Conservation (phyloP, 257 asterid genomes). For the Agastache rugosa region DNA sequence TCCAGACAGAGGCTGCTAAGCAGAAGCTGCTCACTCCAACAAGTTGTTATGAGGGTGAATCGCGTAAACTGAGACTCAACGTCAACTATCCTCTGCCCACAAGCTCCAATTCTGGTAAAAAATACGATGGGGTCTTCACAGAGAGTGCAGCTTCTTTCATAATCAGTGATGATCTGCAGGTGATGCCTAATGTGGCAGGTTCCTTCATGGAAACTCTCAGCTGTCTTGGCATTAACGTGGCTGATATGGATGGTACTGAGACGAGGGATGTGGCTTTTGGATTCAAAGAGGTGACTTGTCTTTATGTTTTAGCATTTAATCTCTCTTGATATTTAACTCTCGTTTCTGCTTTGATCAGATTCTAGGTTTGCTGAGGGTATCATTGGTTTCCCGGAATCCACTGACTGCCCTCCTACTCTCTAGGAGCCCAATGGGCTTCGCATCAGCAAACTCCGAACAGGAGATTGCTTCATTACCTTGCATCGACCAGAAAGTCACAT, state of each 20-base stretch:
- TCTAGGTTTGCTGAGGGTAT: background rate
- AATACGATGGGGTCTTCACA: conserved; percentile 24
- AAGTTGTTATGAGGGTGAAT: background rate
- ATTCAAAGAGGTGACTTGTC: conserved; percentile 11
- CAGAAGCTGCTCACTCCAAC: conserved; percentile 36
- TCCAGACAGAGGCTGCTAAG: background rate
- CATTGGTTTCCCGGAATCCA: conserved; percentile 15
- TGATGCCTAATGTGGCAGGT: conserved; percentile 19
- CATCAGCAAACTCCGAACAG: background rate
- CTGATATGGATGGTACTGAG: background rate
- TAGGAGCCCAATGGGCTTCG: background rate
- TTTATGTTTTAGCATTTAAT: background rate
- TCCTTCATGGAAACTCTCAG: conserved; percentile 16
- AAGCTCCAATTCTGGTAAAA: too few species aligned
- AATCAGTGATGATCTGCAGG: conserved; percentile 23
- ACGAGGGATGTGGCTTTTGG: conserved; percentile 1
- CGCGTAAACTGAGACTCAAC: background rate
- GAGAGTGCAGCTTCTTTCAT: background rate
- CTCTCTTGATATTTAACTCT: background rate
- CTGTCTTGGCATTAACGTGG: background rate
- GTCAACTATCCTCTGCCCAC: background rate
- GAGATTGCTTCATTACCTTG: background rate
- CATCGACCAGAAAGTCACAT: background rate
- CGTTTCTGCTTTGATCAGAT: conserved; percentile 21
- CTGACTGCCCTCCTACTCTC: background rate